phyloP scores from a whole-genome alignment of 2,329 filamentous ascomycete species.

The Aspergillus ochraceoroseus region DNA sequence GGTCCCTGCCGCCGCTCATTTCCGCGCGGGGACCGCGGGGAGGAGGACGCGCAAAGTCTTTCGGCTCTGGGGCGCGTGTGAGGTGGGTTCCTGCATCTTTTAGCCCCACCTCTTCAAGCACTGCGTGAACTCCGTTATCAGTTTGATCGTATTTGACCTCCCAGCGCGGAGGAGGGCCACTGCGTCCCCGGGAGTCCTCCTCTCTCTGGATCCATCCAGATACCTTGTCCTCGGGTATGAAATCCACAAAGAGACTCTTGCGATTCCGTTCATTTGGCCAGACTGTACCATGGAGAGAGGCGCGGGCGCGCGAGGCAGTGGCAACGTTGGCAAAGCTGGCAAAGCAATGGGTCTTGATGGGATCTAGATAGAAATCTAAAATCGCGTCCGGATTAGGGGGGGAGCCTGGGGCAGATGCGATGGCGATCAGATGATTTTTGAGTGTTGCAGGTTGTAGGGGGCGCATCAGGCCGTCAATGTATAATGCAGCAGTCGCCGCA shows the following conservation, averaged over 20 bases:
- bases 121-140: slow-evolving; percentile 54
- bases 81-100: slow-evolving; percentile 19
- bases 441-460: slow-evolving; percentile 68
- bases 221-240: slow-evolving; percentile 71
- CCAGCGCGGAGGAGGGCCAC: slow-evolving; percentile 53
- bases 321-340: slow-evolving; percentile 64
- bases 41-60: slow-evolving; percentile 21
- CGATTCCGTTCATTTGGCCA: slow-evolving; percentile 86
- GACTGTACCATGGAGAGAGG: slow-evolving; percentile 67
- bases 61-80: slow-evolving; percentile 13
- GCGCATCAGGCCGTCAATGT: slow-evolving; percentile 86
- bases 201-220: slow-evolving; percentile 69
- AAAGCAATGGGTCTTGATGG: slow-evolving; percentile 83
- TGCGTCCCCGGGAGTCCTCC: slow-evolving; percentile 46
- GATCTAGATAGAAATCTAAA: slow-evolving; percentile 70
- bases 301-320: slow-evolving; percentile 71
- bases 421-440: slow-evolving; percentile 61
- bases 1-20: slow-evolving; percentile 22
- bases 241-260: slow-evolving; percentile 83
- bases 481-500: slow-evolving; percentile 69
- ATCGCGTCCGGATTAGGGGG: slow-evolving; percentile 55
- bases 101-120: slow-evolving; percentile 49
- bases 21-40: slow-evolving; percentile 27
- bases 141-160: slow-evolving; percentile 66
- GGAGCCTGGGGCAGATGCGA: slow-evolving; percentile 59